These are phyloP conservation scores for Rhododendron molle DNA, from an alignment of 148 eudicot species.

Conservation along the genomic window DNA sequence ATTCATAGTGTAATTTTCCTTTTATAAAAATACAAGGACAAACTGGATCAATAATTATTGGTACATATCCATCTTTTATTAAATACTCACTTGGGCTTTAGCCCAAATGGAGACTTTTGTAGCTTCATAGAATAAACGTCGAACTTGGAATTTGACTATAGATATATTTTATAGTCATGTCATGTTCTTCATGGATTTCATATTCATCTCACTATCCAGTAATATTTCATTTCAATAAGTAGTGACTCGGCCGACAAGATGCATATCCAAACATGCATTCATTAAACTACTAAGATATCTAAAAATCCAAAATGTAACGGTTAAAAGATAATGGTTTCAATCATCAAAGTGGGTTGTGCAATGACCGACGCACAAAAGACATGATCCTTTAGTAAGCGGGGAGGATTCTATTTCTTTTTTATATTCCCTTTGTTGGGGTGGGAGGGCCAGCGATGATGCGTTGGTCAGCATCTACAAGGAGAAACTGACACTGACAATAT, in stretches of 20 bases:
- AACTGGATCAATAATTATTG: no score
- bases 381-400: background rate
- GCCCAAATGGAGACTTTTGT: background rate
- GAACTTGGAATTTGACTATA: background rate
- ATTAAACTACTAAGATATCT: no score
- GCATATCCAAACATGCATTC: no score
- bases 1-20: background rate
- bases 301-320: no score
- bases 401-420: background rate
- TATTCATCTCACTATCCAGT: background rate
- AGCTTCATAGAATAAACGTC: background rate
- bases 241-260: background rate
- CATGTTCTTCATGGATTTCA: background rate
- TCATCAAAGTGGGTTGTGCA: background rate
- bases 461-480: background rate
- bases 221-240: background rate
- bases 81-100: no score
- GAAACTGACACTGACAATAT: background rate
- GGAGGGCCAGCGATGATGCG: background rate
- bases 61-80: no score
- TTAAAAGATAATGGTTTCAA: background rate
- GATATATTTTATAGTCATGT: no score
- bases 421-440: background rate
- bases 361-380: background rate
- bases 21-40: no score